phyloP scores from a whole-genome alignment of 495 filamentous ascomycete species.

The Neurospora tetrasperma region DNA sequence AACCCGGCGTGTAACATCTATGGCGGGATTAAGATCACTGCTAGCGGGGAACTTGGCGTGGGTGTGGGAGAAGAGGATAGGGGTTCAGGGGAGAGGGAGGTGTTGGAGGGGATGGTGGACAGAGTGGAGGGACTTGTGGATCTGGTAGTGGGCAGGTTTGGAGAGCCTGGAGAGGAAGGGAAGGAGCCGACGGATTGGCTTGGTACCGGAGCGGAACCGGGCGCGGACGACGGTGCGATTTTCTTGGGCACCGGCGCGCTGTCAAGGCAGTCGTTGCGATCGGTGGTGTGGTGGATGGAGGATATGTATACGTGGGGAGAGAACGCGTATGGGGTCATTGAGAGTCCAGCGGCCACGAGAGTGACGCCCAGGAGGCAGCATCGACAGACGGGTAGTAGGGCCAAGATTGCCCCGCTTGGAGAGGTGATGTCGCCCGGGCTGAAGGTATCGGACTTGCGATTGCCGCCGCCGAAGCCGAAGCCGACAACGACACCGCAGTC shows the following conservation, averaged over 20 bases:
- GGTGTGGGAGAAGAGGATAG: conserved; percentile 92
- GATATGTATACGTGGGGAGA: conserved; percentile 68
- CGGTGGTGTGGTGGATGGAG: conserved; percentile 73
- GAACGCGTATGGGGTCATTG: conserved; percentile 67
- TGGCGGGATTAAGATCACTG: conserved; percentile 79
- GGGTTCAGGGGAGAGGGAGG: conserved; percentile 83
- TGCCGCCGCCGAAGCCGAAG: neutral
- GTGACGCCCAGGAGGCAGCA: conserved; percentile 22
- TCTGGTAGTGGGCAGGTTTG: conserved; percentile 77
- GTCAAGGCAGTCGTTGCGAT: conserved; percentile 50
- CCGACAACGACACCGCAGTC: neutral
- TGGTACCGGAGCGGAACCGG: conserved; percentile 50
- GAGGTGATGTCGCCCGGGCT: neutral
- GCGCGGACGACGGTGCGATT: conserved; percentile 66
- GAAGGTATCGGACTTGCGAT: neutral
- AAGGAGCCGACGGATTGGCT: conserved; percentile 44
- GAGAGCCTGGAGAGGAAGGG: conserved; percentile 33
- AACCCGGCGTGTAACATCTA: conserved; percentile 75
- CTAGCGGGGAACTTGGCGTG: conserved; percentile 81
- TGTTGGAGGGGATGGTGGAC: conserved; percentile 74
- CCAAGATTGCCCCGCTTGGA: neutral
- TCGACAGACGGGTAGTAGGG: neutral
- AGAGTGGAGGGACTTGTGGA: conserved; percentile 64
- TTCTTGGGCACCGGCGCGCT: conserved; percentile 70
- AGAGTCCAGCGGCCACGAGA: conserved; percentile 52